Conservation (phyloP, 306 rosid genomes). For the Abrus pulchellus region DNA sequence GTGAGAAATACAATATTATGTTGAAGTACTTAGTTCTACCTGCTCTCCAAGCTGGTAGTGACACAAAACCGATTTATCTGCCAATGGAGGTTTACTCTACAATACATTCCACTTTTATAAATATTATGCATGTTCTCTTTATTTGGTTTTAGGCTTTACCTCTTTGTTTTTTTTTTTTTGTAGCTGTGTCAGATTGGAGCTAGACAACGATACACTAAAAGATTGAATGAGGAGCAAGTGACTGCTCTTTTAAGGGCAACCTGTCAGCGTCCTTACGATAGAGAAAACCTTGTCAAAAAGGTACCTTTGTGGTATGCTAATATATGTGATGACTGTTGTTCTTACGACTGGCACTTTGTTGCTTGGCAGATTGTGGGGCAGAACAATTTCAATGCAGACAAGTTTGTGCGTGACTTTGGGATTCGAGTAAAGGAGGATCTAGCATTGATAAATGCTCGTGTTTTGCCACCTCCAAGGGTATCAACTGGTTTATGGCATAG, state of each 20-base stretch:
- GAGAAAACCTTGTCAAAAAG: conserved; percentile 50
- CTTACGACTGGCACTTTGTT: not conserved
- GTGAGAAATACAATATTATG: conserved; percentile 51
- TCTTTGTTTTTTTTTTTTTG: not conserved
- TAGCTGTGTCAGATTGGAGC: conserved; percentile 67
- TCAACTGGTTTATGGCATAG: not conserved
- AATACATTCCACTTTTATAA: not conserved
- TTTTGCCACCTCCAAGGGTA: conserved; percentile 77
- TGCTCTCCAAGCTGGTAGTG: conserved; percentile 81
- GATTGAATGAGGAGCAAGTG: conserved; percentile 70
- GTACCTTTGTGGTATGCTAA: conserved; percentile 33
- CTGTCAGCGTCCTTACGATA: conserved; percentile 63
- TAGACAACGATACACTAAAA: conserved; percentile 77
- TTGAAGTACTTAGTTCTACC: conserved; percentile 54
- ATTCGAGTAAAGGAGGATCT: conserved; percentile 51
- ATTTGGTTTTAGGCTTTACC: not conserved
- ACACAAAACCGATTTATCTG: conserved; percentile 62
- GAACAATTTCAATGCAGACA: conserved; percentile 45
- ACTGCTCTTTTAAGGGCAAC: conserved; percentile 65
- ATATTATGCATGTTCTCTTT: not conserved
- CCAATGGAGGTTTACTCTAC: conserved; percentile 78
- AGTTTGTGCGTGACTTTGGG: conserved; percentile 53
- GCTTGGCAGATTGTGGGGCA: conserved; percentile 47
- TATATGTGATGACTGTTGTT: not conserved
- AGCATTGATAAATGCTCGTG: conserved; percentile 64